phyloP scores from a whole-genome alignment of 192 early-diverging fungal genomes.

The Phlyctochytrium arcticum region DNA sequence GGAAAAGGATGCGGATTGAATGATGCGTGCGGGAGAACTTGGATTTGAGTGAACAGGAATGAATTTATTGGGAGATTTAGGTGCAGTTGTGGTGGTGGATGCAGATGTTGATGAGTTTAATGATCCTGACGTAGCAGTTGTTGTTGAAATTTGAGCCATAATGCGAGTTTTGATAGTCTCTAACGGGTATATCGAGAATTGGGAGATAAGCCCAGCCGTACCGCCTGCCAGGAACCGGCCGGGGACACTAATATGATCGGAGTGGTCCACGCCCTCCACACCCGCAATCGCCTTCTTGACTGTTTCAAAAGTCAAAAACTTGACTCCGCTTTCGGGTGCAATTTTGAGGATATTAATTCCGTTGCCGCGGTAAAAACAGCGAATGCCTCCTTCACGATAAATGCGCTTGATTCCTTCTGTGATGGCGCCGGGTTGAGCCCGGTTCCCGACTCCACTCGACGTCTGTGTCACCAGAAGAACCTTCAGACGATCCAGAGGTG shows the following conservation, averaged over 20 bases:
- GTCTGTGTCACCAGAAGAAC: conserved; percentile 36
- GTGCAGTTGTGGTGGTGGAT: background rate
- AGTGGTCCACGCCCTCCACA: conserved; percentile 29
- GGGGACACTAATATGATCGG: conserved; percentile 42
- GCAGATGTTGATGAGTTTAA: conserved; percentile 1
- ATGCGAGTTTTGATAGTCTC: conserved; percentile 73
- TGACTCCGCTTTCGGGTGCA: conserved; percentile 70
- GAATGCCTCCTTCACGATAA: conserved; percentile 62
- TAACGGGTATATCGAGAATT: conserved; percentile 72
- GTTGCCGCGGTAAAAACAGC: conserved; percentile 71
- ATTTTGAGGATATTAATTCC: conserved; percentile 76
- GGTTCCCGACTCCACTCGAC: conserved; percentile 16
- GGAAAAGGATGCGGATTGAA: background rate
- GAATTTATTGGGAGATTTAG: background rate
- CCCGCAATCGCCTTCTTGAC: conserved; percentile 44
- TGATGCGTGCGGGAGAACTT: background rate
- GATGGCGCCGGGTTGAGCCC: conserved; percentile 20
- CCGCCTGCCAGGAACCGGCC: conserved; percentile 70
- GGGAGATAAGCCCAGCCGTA: conserved; percentile 63
- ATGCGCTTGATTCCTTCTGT: conserved; percentile 49
- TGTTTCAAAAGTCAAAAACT: conserved; percentile 72
- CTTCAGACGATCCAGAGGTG: conserved; percentile 71
- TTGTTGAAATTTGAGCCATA: conserved; percentile 63
- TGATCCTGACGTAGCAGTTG: too few species aligned
- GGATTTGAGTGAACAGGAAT: background rate